Evolutionary conservation across 257 asterid genomes (phyloP), one percentile per base, ranked within the genome.

Genomic region (Craterostigma plantagineum): DNA sequence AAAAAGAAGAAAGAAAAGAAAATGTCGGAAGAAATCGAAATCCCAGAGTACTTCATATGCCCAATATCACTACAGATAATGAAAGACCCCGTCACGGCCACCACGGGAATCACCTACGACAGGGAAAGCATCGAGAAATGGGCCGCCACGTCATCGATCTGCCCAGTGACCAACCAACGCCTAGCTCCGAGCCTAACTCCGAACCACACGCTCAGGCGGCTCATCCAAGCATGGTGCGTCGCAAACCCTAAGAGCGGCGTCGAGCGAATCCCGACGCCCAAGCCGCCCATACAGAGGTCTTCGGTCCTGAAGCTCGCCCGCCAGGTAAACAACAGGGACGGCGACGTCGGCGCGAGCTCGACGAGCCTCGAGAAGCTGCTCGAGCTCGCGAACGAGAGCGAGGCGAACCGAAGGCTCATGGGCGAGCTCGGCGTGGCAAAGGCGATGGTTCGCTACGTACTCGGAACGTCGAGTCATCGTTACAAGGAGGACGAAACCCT

Each of bases 41-140:
- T 79, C 16, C 98, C 98, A 6, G 73, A 65, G 14, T 90, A 79
- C 37, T 90, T 90, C 38, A 43, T 90, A 6, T 90, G 98, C 41
- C 98, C 98, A 0, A 79, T 87, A 10, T 87, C 98, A 0, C 86
- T 82, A 27, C 93, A 87, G 40, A 72, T 87, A 34, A 82, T 87
- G 93, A 74, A 57, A 46, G 98, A 90, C 55, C 95, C 93, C 0
- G 98, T 90, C 6, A 79, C 92, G 23, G 55, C 92, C 18, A 62
- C 75, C 53, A 68, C 93, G 16, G 98, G 98, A 27, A 90, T 90
- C 48, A 82, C 95, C 4, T 90, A 90, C 59, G 93, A 90, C 57
- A 74, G 95, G 4, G 76, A 82, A 36, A 64, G 64, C 75, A 82
- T 87, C 61, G 74, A 87, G 36, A 58, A 63, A n/a, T 87, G 98